phyloP scores from a whole-genome alignment of 1,284 basidiomycete genomes.

The Austropuccinia psidii region DNA sequence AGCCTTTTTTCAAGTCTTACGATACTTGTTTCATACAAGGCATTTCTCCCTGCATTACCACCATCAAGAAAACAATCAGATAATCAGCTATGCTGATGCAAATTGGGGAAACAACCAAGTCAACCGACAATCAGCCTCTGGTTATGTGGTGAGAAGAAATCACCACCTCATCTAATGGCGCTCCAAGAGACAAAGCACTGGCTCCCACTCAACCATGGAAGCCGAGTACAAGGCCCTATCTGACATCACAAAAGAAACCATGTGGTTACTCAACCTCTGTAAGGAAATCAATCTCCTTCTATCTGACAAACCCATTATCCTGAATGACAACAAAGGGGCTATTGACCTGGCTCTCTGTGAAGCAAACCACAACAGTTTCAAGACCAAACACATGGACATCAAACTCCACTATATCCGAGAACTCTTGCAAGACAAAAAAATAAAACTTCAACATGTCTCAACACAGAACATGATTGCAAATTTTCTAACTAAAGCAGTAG shows the following conservation, averaged over 20 bases:
- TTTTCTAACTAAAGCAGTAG: neutral
- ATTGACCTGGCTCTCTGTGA: neutral
- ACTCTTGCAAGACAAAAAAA: neutral
- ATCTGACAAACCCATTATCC: no score
- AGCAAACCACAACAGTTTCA: neutral
- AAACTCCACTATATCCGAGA: neutral
- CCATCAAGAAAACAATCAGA: no score
- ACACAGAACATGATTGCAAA: neutral
- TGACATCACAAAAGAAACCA: neutral
- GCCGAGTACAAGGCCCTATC: conserved; percentile 10
- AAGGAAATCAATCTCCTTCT: no score
- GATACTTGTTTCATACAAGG: no score
- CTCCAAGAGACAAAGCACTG: neutral
- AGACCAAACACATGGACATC: neutral
- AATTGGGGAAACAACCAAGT: no score
- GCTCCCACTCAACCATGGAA: neutral
- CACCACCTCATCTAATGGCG: neutral
- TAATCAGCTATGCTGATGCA: no score
- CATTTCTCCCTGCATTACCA: no score
- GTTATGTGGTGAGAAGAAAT: no score
- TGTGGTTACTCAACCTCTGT: neutral
- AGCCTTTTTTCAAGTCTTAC: no score
- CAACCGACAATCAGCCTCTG: no score
- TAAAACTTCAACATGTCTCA: neutral
- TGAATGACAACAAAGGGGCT: neutral